A percentile compares a stretch with the other conserved stretches of the same genome.
Conservation (phyloP, 306 rosid genomes). For the Ceratonia siliqua region DNA sequence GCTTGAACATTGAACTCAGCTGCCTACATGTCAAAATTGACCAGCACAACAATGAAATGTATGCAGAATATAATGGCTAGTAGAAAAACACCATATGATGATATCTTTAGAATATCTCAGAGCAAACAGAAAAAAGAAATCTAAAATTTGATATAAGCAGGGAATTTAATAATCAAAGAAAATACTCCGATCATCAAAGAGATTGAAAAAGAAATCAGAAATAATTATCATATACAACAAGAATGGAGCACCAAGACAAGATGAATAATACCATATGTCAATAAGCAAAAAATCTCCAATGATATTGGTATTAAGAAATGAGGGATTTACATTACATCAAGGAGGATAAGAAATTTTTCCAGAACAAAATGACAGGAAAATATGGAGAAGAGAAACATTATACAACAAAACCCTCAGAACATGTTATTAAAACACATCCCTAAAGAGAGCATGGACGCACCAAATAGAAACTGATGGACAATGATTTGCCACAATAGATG, state of each 20-base stretch:
- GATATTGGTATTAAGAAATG: background rate
- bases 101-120: background rate
- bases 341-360: background rate
- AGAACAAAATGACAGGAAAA: background rate
- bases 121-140: background rate
- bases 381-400: background rate
- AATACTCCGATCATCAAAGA: background rate
- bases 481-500: background rate
- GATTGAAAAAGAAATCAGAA: background rate
- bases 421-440: background rate
- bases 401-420: background rate
- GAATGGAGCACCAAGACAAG: background rate
- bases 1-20: slow-evolving; percentile 98
- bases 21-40: slow-evolving; percentile 59
- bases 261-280: background rate
- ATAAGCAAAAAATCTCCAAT: background rate
- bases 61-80: background rate
- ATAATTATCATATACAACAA: background rate
- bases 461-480: too few relatives aligned
- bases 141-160: background rate
- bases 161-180: background rate
- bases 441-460: background rate
- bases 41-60: slow-evolving; percentile 28
- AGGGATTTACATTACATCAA: background rate
- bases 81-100: slow-evolving; percentile 15